A percentile compares a stretch with the other conserved stretches of the same genome.
Conservation (phyloP, 768 basidiomycete genomes). For the Leccinellum luteum region DNA sequence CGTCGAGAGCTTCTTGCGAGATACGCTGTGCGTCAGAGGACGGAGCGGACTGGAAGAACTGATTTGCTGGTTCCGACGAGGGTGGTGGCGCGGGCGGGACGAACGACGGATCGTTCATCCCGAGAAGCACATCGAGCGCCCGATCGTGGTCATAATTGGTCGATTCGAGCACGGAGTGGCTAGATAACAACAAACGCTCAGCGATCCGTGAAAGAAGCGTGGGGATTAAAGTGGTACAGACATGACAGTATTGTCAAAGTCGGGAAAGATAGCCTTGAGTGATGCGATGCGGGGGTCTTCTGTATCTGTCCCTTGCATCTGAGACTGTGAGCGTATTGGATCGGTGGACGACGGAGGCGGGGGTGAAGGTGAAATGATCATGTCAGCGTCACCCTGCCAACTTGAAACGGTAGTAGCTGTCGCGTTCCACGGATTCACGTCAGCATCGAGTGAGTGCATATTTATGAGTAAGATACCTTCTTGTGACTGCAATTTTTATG, state of each 20-base stretch:
- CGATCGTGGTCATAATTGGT: constrained; percentile 68
- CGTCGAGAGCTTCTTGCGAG: constrained; percentile 71
- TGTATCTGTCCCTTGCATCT: not conserved
- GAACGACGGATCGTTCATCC: constrained; percentile 85
- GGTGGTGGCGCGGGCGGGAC: constrained; percentile 34
- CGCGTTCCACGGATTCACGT: constrained; percentile 9
- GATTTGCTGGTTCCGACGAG: not conserved
- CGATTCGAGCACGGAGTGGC: constrained; percentile 70
- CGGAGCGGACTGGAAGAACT: constrained; percentile 20
- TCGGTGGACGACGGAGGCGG: not conserved
- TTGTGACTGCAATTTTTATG: not conserved
- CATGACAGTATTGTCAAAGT: constrained; percentile 75
- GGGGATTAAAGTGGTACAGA: constrained; percentile 34
- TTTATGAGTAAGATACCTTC: not conserved
- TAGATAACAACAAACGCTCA: constrained; percentile 21
- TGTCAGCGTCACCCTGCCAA: constrained; percentile 7
- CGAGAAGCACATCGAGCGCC: constrained; percentile 74
- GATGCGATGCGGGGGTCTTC: constrained; percentile 50
- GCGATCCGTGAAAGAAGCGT: not conserved
- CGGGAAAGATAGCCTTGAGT: constrained; percentile 72
- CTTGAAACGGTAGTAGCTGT: not conserved
- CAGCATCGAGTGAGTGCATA: constrained; percentile 6
- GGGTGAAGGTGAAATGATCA: constrained; percentile 22
- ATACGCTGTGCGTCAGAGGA: constrained; percentile 16
- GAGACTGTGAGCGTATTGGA: not conserved